phyloP scores from a whole-genome alignment of 768 basidiomycete genomes.

The Plicaturopsis crispa region DNA sequence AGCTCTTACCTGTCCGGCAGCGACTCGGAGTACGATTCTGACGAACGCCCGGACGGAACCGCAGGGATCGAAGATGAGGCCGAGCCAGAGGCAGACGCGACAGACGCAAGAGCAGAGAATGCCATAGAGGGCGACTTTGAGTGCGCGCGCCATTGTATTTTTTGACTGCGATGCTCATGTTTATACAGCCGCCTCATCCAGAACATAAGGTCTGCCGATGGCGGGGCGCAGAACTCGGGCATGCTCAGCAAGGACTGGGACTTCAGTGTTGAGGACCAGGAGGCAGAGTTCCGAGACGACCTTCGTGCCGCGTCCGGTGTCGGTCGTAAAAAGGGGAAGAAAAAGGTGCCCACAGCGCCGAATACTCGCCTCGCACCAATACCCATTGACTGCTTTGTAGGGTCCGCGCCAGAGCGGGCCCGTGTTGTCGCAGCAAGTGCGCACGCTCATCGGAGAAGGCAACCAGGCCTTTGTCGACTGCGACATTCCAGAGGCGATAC shows the following conservation, averaged over 20 bases:
- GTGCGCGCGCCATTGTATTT: slow-evolving; percentile 18
- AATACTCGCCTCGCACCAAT: neutral
- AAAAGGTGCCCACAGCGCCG: slow-evolving; percentile 30
- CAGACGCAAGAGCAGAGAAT: slow-evolving; percentile 21
- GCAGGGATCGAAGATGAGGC: too few species aligned
- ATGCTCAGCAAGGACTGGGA: slow-evolving; percentile 68
- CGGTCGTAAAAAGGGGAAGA: slow-evolving; percentile 39
- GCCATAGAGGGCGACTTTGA: slow-evolving; percentile 55
- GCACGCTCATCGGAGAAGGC: slow-evolving; percentile 73
- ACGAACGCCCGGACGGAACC: too few species aligned
- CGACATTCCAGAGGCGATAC: slow-evolving; percentile 59
- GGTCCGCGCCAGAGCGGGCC: slow-evolving; percentile 46
- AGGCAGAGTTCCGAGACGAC: slow-evolving; percentile 67
- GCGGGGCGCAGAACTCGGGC: slow-evolving; percentile 29
- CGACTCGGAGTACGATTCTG: too few species aligned
- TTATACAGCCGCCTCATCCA: slow-evolving; percentile 54
- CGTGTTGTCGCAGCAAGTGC: slow-evolving; percentile 61
- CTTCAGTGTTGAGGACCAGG: slow-evolving; percentile 57
- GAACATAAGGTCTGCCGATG: slow-evolving; percentile 50
- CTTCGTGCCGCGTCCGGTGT: slow-evolving; percentile 69
- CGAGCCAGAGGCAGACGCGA: too few species aligned
- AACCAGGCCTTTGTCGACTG: slow-evolving; percentile 81
- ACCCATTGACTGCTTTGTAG: slow-evolving; percentile 7
- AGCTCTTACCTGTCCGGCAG: too few species aligned
- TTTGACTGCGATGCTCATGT: slow-evolving; percentile 3